Evolutionary conservation across 176 grass and related monocot species (phyloP).

Genomic region (Oryza officinalis): DNA sequence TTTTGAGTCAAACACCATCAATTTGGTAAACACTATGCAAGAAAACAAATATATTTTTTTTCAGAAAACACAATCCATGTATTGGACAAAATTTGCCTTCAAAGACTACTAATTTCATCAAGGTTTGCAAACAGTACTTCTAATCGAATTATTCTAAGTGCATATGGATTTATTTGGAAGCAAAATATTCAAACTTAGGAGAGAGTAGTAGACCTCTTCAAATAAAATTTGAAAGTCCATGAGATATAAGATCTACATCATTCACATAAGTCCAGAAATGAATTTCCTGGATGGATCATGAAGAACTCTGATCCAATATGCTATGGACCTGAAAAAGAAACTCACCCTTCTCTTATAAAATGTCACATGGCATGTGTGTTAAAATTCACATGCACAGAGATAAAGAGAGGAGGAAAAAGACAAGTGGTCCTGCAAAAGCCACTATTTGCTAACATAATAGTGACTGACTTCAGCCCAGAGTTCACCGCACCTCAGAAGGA

Average conservation of each 20-base stretch:
- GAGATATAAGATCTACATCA: constrained; percentile 29
- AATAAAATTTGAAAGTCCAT: constrained; percentile 36
- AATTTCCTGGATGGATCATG: constrained; percentile 44
- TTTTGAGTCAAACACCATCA: constrained; percentile 10
- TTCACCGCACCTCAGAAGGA: constrained; percentile 8
- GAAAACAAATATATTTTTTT: background rate
- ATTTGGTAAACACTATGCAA: background rate
- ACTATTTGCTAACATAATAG: constrained; percentile 1
- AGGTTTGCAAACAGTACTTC: constrained; percentile 12
- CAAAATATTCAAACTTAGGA: constrained; percentile 31
- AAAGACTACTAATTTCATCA: constrained; percentile 3
- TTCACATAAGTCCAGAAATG: constrained; percentile 35
- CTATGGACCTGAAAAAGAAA: constrained; percentile 33
- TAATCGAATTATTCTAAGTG: background rate
- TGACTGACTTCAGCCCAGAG: background rate
- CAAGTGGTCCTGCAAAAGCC: background rate
- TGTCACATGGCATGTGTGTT: constrained; percentile 20
- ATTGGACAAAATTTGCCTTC: background rate
- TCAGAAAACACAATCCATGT: background rate
- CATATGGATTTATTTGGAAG: constrained; percentile 3
- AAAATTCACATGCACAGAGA: background rate
- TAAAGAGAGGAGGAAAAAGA: background rate
- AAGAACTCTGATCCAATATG: constrained; percentile 27
- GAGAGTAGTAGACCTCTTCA: constrained; percentile 22
- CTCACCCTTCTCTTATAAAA: constrained; percentile 33